Conservation (phyloP, 495 filamentous ascomycete genomes). For the Aspergillus heteromorphus region DNA sequence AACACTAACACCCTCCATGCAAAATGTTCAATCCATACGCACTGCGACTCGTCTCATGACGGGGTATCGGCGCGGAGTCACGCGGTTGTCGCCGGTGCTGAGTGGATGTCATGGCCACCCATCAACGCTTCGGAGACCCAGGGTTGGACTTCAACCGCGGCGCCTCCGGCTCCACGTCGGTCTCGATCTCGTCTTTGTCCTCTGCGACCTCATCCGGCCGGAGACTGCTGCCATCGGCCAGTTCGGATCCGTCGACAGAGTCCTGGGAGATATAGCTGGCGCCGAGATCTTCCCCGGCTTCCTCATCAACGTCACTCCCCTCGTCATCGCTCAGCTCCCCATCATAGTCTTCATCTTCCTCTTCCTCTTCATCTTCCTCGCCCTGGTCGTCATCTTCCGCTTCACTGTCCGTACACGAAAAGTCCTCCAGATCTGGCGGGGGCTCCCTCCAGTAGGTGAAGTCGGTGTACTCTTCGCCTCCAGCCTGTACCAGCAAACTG, state of each 20-base stretch:
- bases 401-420: conserved; percentile 70
- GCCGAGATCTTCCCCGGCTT: conserved; percentile 41
- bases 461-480: conserved; percentile 82
- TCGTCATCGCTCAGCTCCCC: conserved; percentile 36
- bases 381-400: conserved; percentile 33
- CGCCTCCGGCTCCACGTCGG: background rate
- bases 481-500: conserved; percentile 66
- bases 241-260: conserved; percentile 46
- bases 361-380: conserved; percentile 24
- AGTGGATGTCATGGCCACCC: background rate
- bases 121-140: background rate
- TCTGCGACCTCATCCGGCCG: conserved; percentile 27
- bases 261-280: conserved; percentile 58
- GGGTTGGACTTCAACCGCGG: background rate
- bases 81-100: background rate
- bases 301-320: conserved; percentile 39
- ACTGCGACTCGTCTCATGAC: background rate
- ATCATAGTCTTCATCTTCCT: conserved; percentile 37
- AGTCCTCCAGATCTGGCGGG: conserved; percentile 69
- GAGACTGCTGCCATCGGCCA: conserved; percentile 35
- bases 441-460: conserved; percentile 83
- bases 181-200: conserved; percentile 12
- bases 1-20: background rate
- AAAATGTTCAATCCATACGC: background rate
- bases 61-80: background rate